A percentile compares a stretch with the other conserved stretches of the same genome.
Evolutionary conservation across 192 early-diverging fungal species (phyloP).

Genomic region (Coemansia sp.): DNA sequence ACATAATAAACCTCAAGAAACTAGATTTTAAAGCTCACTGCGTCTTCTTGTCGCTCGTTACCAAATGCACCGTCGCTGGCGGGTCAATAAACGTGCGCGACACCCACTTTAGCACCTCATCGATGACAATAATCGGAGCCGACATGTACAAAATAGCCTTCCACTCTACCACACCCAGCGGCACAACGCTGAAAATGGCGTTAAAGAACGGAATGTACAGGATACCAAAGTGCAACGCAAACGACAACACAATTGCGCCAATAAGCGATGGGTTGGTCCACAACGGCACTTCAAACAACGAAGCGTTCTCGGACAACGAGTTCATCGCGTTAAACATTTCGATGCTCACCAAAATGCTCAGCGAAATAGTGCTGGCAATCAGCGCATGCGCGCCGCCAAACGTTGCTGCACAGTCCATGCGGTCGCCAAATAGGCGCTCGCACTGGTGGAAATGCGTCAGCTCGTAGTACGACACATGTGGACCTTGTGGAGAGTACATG

Average conservation of each 20-base stretch:
- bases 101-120: conserved; percentile 87
- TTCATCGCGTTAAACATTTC: conserved; percentile 99
- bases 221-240: conserved; percentile 93
- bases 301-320: conserved; percentile 93
- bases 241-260: conserved; percentile 79
- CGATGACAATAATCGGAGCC: conserved; percentile 85
- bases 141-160: conserved; percentile 86
- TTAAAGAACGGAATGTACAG: conserved; percentile 97
- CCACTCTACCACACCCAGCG: conserved; percentile 88
- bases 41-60: conserved; percentile 16
- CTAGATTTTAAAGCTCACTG: conserved; percentile 10
- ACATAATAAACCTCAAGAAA: conserved; percentile 3
- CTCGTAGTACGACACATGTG: conserved; percentile 84
- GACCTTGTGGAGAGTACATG: conserved; percentile 87
- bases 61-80: conserved; percentile 9
- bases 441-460: conserved; percentile 95
- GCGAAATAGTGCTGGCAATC: conserved; percentile 91
- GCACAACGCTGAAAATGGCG: conserved; percentile 85
- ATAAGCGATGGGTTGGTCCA: conserved; percentile 90
- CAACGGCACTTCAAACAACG: conserved; percentile 85
- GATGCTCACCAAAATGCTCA: conserved; percentile 94
- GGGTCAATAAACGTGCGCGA: conserved; percentile 57
- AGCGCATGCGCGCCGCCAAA: conserved; percentile 76
- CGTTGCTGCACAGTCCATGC: conserved; percentile 82
- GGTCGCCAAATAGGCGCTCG: conserved; percentile 76